phyloP scores from a whole-genome alignment of 257 asterid species.

The Jacaranda copaia region DNA sequence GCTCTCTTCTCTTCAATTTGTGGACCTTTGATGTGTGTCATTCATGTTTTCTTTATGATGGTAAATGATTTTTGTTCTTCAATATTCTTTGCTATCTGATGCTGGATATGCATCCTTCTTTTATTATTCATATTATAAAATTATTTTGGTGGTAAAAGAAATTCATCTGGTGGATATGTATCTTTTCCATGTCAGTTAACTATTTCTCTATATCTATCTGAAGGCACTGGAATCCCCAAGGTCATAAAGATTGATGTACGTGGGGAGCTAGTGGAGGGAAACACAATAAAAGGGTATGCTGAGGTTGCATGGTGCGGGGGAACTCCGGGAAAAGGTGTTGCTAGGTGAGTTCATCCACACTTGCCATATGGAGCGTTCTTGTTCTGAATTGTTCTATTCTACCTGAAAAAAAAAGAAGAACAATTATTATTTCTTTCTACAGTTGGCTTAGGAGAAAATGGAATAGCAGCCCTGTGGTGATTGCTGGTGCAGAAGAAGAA shows the following conservation, averaged over 20 bases:
- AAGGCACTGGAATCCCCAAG: constrained; percentile 94
- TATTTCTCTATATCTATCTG: constrained; percentile 34
- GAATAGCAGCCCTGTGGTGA: constrained; percentile 90
- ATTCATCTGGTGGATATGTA: constrained; percentile 3
- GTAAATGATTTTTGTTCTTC: not conserved
- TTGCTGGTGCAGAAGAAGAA: constrained; percentile 90
- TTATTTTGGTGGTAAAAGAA: not conserved
- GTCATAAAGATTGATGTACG: constrained; percentile 79
- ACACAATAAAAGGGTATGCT: constrained; percentile 69
- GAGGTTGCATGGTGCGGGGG: constrained; percentile 99
- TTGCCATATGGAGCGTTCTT: constrained; percentile 29
- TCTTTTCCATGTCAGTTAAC: constrained; percentile 24
- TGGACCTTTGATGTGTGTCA: not conserved
- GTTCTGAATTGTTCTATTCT: constrained; percentile 27
- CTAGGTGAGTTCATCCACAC: constrained; percentile 66
- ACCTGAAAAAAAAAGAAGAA: constrained; percentile 3
- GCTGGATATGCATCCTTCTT: not conserved
- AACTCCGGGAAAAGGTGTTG: constrained; percentile 92
- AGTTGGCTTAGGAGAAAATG: constrained; percentile 95
- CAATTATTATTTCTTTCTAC: constrained; percentile 37
- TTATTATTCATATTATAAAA: not conserved
- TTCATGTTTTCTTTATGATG: constrained; percentile 4
- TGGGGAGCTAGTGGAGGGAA: constrained; percentile 94
- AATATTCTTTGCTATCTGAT: not conserved
- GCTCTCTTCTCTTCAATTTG: constrained; percentile 19